These are phyloP conservation scores for Cadophora gregata DNA, from an alignment of 2,329 filamentous ascomycete genomes.

Conservation along the genomic window DNA sequence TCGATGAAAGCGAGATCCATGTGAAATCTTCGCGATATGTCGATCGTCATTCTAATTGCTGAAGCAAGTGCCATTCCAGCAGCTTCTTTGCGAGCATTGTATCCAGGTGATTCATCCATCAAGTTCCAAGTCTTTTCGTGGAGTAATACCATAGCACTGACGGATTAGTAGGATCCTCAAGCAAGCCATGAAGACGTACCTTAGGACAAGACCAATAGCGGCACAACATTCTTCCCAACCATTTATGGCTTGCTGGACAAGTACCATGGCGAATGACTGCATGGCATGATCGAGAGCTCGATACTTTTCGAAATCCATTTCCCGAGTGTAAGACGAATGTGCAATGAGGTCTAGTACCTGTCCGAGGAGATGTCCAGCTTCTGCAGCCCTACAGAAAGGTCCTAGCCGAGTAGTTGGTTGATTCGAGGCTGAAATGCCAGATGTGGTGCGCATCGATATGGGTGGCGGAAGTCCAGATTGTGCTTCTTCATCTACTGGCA, in stretches of 20 bases:
- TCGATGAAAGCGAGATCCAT: conserved; percentile 35
- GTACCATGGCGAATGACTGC: conserved; percentile 26
- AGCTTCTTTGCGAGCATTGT: conserved; percentile 22
- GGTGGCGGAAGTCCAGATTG: conserved; percentile 22
- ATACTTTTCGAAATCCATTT: conserved; percentile 26
- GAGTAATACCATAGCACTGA: conserved; percentile 33
- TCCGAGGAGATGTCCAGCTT: conserved; percentile 32
- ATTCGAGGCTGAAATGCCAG: conserved; percentile 29
- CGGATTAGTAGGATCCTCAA: conserved; percentile 16
- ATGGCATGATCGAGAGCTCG: conserved; percentile 26
- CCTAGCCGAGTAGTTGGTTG: conserved; percentile 35
- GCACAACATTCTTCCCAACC: conserved; percentile 38
- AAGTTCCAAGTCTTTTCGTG: conserved; percentile 31
- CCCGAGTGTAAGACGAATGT: conserved; percentile 21
- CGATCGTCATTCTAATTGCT: conserved; percentile 35
- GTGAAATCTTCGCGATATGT: conserved; percentile 33
- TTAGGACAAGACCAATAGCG: conserved; percentile 33
- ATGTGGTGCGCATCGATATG: conserved; percentile 27
- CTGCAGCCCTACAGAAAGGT: conserved; percentile 35
- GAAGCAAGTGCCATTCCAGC: conserved; percentile 33
- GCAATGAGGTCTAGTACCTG: conserved; percentile 30
- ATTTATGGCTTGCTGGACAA: conserved; percentile 32
- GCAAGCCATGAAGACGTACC: conserved; percentile 17
- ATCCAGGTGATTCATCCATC: background rate
- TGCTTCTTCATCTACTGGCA: conserved; percentile 34